phyloP scores from a whole-genome alignment of 495 filamentous ascomycete species.

The Talaromyces stipitatus region DNA sequence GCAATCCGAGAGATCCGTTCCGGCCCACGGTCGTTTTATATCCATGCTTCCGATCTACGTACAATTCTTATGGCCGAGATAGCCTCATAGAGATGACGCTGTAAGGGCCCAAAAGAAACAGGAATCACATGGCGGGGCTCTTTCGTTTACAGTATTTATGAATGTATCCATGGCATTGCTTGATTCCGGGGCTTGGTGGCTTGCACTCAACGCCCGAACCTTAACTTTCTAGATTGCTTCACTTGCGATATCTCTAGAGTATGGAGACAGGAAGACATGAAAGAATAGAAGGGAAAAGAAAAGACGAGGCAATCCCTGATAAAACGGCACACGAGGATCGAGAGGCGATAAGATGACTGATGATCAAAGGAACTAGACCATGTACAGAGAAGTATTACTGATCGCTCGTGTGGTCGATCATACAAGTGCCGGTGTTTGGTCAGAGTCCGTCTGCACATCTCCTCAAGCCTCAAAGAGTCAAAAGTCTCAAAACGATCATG shows the following conservation, averaged over 20 bases:
- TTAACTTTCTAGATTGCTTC: background rate
- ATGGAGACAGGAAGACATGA: background rate
- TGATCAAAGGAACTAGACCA: slow-evolving; percentile 1
- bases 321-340: background rate
- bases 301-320: background rate
- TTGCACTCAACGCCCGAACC: background rate
- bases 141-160: background rate
- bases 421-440: background rate
- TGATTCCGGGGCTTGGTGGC: background rate
- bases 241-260: too few relatives aligned
- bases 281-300: background rate
- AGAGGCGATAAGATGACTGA: background rate
- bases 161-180: background rate
- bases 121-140: background rate
- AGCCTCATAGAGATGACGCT: too few relatives aligned
- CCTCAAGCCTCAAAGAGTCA: too few relatives aligned
- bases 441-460: too few relatives aligned
- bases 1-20: background rate
- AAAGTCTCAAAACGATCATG: too few relatives aligned
- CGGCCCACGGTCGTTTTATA: background rate
- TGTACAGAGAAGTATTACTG: too few relatives aligned
- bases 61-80: too few relatives aligned
- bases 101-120: too few relatives aligned
- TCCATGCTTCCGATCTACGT: background rate
- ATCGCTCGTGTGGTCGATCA: background rate